Evolutionary conservation across 2,329 filamentous ascomycete species (phyloP), one percentile per base, ranked within the genome.

Genomic region (Macrophomina tecta): DNA sequence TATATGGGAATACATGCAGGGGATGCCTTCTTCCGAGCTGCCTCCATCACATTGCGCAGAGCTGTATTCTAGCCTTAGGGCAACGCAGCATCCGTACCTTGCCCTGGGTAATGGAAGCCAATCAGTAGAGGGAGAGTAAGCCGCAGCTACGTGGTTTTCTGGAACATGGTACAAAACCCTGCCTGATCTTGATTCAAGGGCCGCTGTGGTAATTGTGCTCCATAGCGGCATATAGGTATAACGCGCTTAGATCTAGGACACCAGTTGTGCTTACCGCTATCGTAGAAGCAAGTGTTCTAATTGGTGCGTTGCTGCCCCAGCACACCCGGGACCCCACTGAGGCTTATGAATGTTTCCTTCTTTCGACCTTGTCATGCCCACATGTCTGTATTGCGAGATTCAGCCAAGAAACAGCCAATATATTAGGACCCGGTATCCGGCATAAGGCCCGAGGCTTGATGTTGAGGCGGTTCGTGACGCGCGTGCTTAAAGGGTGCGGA

Each of bases 341-440:
- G 58, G 58, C 58, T 62, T 62, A 62, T 45, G 58, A 62, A 48
- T 62, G 58, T 62, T 62, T 62, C 11, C 58, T 62, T 23, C 42
- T 62, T 62, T 48, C 8, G 58, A 49, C 7, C 9, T 34, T 30
- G 58, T 32, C 30, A 36, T 62, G 42, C 32, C 23, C 23, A 14
- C 18, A 9, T 32, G 42, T 23, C 58, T 49, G 12, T 36, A 28
- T 38, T 62, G 45, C 58, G 45, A 36, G n/a, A 62, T 62, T 38
- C 45, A 23, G 58, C 58, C 58, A 62, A 61, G 56, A 48, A 48
- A 45, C 5, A 8, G 56, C 56, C 56, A 61, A 62, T 45, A 38
- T 6, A 11, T 48, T 48, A 34, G 16, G 56, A n/a, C 18, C 28
- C 9, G 38, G 7, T 46, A 8, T 7, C 11, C 14, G 28, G 40